phyloP scores from a whole-genome alignment of 768 basidiomycete species.

The Guyanaporus albipodus region DNA sequence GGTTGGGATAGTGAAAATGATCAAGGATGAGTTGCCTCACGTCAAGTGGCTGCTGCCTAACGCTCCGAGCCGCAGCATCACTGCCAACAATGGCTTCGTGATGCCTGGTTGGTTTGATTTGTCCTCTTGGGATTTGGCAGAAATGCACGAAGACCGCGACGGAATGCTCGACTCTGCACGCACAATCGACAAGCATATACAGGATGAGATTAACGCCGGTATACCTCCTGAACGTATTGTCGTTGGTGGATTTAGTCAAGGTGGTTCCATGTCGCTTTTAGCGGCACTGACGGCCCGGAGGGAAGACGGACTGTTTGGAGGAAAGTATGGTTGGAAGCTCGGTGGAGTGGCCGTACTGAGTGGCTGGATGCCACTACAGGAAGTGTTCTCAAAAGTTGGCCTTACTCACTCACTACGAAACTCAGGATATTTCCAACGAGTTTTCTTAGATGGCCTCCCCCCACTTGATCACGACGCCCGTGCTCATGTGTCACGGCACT shows the following conservation, averaged over 20 bases:
- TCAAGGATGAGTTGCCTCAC: constrained; percentile 58
- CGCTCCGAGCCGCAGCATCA: constrained; percentile 49
- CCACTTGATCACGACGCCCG: constrained; percentile 57
- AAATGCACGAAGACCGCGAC: constrained; percentile 55
- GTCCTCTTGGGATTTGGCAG: constrained; percentile 51
- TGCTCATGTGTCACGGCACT: constrained; percentile 87
- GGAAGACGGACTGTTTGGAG: constrained; percentile 26
- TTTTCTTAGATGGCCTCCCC: constrained; percentile 53
- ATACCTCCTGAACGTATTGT: constrained; percentile 69
- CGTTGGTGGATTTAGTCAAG: constrained; percentile 88
- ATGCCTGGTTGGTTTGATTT: constrained; percentile 92
- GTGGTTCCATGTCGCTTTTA: constrained; percentile 73
- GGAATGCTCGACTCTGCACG: constrained; percentile 61
- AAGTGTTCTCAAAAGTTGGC: constrained; percentile 64
- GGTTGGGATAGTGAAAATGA: constrained; percentile 70
- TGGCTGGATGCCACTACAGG: constrained; percentile 70
- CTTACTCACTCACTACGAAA: constrained; percentile 1
- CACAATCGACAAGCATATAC: constrained; percentile 64
- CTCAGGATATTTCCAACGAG: constrained; percentile 1
- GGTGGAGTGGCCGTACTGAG: constrained; percentile 73
- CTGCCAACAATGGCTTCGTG: constrained; percentile 61
- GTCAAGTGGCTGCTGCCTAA: constrained; percentile 77
- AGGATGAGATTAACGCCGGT: constrained; percentile 68
- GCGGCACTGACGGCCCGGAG: constrained; percentile 48
- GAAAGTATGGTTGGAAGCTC: constrained; percentile 50